These are phyloP conservation scores for Penicillium dipodomyicola DNA, from an alignment of 495 filamentous ascomycete genomes.

Conservation along the genomic window DNA sequence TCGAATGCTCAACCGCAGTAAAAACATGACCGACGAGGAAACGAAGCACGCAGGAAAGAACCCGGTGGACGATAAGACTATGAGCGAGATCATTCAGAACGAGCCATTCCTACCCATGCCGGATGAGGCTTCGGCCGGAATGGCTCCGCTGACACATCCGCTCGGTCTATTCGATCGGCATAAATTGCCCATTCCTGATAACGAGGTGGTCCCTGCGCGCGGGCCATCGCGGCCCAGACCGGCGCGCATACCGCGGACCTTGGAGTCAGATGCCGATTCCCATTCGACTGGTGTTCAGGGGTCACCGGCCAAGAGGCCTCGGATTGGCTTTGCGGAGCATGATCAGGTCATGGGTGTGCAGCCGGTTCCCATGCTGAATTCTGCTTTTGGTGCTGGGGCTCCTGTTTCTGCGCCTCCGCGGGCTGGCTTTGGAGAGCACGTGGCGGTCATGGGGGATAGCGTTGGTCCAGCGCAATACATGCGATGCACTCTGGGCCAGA, in stretches of 20 bases:
- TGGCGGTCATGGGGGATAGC: not conserved
- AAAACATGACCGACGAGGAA: constrained; percentile 76
- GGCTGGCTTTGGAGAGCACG: not conserved
- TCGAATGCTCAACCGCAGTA: constrained; percentile 69
- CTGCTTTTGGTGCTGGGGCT: not conserved
- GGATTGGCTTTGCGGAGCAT: constrained; percentile 19
- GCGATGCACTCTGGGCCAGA: not conserved
- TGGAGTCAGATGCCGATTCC: constrained; percentile 16
- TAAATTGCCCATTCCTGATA: constrained; percentile 38
- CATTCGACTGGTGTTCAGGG: constrained; percentile 1
- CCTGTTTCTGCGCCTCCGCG: not conserved
- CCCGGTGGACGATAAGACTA: constrained; percentile 71
- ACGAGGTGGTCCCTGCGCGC: constrained; percentile 6
- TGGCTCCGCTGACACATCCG: constrained; percentile 29
- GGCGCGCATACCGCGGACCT: not conserved
- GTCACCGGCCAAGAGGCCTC: constrained; percentile 5
- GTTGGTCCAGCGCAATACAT: not conserved
- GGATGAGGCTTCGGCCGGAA: constrained; percentile 30
- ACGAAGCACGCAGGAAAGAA: constrained; percentile 61
- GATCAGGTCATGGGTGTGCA: not conserved
- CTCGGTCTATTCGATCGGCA: constrained; percentile 44
- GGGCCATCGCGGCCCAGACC: not conserved
- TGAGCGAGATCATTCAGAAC: constrained; percentile 76
- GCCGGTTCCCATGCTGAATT: not conserved
- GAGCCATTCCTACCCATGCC: constrained; percentile 62